phyloP scores from a whole-genome alignment of 805 yeast genomes.

The Suhomyces tanzawaensis region DNA sequence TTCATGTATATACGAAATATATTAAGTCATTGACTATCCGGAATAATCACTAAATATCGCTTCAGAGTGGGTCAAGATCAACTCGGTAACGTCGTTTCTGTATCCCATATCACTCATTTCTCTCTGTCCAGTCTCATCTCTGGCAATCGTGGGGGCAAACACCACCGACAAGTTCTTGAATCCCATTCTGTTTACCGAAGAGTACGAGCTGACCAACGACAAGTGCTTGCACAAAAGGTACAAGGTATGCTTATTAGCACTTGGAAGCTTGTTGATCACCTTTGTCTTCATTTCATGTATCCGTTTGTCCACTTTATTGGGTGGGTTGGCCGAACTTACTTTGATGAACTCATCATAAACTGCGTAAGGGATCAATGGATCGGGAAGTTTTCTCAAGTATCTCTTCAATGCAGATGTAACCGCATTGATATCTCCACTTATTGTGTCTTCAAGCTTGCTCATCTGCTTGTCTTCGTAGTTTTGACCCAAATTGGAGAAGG shows the following conservation, averaged over 20 bases:
- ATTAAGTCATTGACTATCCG: too few species aligned
- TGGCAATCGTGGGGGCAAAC: constrained; percentile 88
- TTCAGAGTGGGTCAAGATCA: constrained; percentile 52
- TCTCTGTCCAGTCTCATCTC: constrained; percentile 74
- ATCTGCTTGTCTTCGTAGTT: constrained; percentile 34
- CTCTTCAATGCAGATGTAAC: constrained; percentile 84
- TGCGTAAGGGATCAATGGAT: constrained; percentile 75
- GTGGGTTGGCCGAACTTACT: constrained; percentile 40
- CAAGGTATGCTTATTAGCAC: constrained; percentile 62
- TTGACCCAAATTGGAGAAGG: constrained; percentile 32
- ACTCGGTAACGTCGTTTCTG: constrained; percentile 75
- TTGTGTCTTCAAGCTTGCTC: constrained; percentile 30
- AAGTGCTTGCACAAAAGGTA: constrained; percentile 62
- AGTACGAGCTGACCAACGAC: constrained; percentile 51
- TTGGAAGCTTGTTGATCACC: constrained; percentile 56
- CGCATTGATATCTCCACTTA: constrained; percentile 75
- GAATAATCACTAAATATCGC: constrained; percentile 27
- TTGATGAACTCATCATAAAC: constrained; percentile 65
- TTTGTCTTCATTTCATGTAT: constrained; percentile 41
- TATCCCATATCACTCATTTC: constrained; percentile 84
- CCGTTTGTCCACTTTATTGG: constrained; percentile 25
- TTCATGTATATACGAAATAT: too few species aligned
- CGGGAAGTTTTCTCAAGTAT: constrained; percentile 79
- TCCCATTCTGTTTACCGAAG: constrained; percentile 72
- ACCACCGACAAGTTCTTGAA: constrained; percentile 82